These are phyloP conservation scores for Botrytis aclada DNA, from an alignment of 2,329 filamentous ascomycete genomes.

Conservation along the genomic window DNA sequence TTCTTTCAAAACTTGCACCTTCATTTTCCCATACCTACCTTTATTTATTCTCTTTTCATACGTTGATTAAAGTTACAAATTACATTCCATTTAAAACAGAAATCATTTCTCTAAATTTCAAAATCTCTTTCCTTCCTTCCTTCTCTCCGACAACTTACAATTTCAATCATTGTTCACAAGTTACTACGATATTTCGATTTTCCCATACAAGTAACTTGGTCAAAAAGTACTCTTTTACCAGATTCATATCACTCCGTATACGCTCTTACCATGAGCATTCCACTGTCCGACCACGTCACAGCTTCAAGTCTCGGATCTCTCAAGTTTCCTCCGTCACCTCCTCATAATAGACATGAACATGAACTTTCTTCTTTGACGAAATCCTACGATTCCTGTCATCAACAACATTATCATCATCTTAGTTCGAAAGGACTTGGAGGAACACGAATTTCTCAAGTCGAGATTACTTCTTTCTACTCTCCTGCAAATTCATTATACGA, in stretches of 20 bases:
- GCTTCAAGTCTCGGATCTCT: not conserved
- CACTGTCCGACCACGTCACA: conserved; percentile 4
- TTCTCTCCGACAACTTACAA: not conserved
- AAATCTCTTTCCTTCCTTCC: not conserved
- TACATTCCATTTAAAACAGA: not conserved
- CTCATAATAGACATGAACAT: conserved; percentile 10
- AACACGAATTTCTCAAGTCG: not conserved
- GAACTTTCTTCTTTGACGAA: not conserved
- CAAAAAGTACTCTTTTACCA: not conserved
- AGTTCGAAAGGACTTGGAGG: not conserved
- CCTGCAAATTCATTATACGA: conserved; percentile 9
- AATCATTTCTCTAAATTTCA: not conserved
- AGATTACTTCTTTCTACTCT: conserved; percentile 11
- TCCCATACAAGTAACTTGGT: not conserved
- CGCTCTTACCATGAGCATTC: conserved; percentile 14
- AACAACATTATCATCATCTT: not conserved
- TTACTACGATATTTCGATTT: not conserved
- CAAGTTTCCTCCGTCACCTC: conserved; percentile 12
- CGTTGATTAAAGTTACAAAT: not conserved
- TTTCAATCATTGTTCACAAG: not conserved
- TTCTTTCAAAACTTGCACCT: conserved; percentile 2
- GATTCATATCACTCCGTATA: not conserved
- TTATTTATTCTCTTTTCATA: not conserved
- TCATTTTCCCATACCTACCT: not conserved
- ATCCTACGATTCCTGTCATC: conserved; percentile 2